phyloP scores from a whole-genome alignment of 371 early-diverging fungal species.

The Syncephalastrum sp. region DNA sequence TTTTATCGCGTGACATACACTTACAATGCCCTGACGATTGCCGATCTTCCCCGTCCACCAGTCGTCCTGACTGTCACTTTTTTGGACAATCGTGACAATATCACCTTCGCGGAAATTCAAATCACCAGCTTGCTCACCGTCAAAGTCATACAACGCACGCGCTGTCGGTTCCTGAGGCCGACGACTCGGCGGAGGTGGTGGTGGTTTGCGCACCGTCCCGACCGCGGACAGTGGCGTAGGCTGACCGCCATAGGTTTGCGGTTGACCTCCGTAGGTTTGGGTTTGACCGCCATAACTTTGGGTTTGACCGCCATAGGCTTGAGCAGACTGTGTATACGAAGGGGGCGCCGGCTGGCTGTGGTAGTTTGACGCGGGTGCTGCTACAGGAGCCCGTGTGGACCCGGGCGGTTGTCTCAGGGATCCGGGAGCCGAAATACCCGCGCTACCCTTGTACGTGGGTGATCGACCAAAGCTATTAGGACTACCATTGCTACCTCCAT shows the following conservation, averaged over 20 bases:
- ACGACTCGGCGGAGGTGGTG: constrained; percentile 39
- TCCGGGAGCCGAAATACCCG: constrained; percentile 19
- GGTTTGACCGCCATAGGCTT: constrained; percentile 9
- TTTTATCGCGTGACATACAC: constrained; percentile 9
- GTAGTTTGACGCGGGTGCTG: too few species aligned
- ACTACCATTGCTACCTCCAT: constrained; percentile 8
- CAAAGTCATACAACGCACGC: constrained; percentile 72
- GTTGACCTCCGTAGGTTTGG: not conserved
- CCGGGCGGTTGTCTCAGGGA: constrained; percentile 12
- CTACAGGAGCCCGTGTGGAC: too few species aligned
- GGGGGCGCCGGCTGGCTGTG: not conserved
- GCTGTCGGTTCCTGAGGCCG: constrained; percentile 47
- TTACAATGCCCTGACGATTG: constrained; percentile 63
- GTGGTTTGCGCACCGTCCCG: constrained; percentile 23
- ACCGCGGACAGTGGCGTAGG: constrained; percentile 22
- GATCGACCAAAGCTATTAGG: constrained; percentile 3
- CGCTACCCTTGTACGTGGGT: constrained; percentile 8
- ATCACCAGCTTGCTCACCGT: constrained; percentile 69
- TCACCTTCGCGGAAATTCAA: constrained; percentile 73
- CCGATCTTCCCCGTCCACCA: constrained; percentile 81
- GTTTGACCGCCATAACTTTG: constrained; percentile 7
- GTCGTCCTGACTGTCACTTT: constrained; percentile 66
- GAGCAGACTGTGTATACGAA: constrained; percentile 1
- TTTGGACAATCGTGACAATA: constrained; percentile 64
- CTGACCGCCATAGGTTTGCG: not conserved